Base-by-base conservation (phyloP, 306 rosid genomes). In the Macrotyloma uniflorum region DNA sequence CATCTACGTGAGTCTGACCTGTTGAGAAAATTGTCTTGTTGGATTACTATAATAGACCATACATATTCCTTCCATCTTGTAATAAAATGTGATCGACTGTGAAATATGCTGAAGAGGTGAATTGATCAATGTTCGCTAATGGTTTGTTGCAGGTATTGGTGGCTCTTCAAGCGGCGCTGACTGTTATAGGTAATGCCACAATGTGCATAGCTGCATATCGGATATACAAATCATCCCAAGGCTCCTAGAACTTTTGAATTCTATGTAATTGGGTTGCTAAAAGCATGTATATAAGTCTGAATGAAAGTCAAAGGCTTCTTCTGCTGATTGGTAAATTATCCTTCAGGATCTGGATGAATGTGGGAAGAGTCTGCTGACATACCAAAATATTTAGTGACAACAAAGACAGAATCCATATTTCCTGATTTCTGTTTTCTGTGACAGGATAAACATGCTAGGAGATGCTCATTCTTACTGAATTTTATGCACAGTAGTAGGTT, bases 171-270 rank as follows among this genome's bases (percentile, higher is more conserved):
- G 99, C 93, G 14, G 95, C 93, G 35, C 84, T 96, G 51, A 96
- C 99, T 43, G 88, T 88, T n/a, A 61, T 89, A 74, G 99, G 99
- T 73, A 93, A 96, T 62, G 86, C 85, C 46, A 91, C 98, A 33
- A 91, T 96, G 98, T 93, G 98, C 76, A 67, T 87, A 45, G 99
- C 98, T 81, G 97, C 97, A 63, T 93, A 83, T 80, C 89, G 94
- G 26, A 91, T 96, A 70, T 91, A 87, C 91, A 90, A 89, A 87
- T 79, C 97, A 46, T 83, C 97, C 33, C 80, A 96, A 78, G 72
- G 86, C 78, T 81, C 97, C 40, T 83, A 88, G 72, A 85, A 85
- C 46, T 81, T 80, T 23, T 91, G 89, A 88, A 71, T 47, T 77
- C 42, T 36, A 58, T 76, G 67, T 28, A 30, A 28, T 6, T 53